phyloP scores from a whole-genome alignment of 352 stramenopile species.

The Globisporangium iwayamae region DNA sequence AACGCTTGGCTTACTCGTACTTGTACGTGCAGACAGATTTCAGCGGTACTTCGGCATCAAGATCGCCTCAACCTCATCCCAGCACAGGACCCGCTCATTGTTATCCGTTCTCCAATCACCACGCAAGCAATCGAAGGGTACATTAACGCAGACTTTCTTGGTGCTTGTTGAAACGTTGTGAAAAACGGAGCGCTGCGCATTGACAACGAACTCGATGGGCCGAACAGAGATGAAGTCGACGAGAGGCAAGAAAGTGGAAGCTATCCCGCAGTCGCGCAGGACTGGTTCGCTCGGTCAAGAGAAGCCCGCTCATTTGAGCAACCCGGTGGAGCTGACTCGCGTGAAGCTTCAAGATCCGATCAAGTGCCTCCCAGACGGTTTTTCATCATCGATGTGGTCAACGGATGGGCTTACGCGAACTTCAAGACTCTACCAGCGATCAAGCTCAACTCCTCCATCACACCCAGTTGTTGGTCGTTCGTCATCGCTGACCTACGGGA shows the following conservation, averaged over 20 bases:
- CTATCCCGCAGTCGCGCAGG: slow-evolving; percentile 8
- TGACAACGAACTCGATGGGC: slow-evolving; percentile 12
- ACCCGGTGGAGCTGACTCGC: slow-evolving; percentile 44
- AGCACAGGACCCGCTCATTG: background rate
- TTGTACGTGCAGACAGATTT: background rate
- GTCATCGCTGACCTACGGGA: background rate
- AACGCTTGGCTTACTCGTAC: background rate
- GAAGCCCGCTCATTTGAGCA: slow-evolving; percentile 38
- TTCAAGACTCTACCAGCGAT: slow-evolving; percentile 51
- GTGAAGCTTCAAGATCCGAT: slow-evolving; percentile 57
- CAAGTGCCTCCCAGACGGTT: slow-evolving; percentile 28
- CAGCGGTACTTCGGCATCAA: background rate
- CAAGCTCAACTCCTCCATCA: slow-evolving; percentile 28
- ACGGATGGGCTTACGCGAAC: slow-evolving; percentile 49
- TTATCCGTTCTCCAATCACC: background rate
- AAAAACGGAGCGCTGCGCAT: background rate
- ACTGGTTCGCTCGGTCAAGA: slow-evolving; percentile 20
- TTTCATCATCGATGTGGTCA: slow-evolving; percentile 50
- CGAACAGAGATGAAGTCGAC: slow-evolving; percentile 34
- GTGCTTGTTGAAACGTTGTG: slow-evolving; percentile 7
- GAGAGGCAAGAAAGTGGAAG: slow-evolving; percentile 23
- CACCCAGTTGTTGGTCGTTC: slow-evolving; percentile 2
- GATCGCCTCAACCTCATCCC: background rate
- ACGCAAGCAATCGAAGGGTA: slow-evolving; percentile 4
- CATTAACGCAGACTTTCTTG: slow-evolving; percentile 7